These are phyloP conservation scores for Climacium dendroides DNA, from an alignment of 225 moss, liverwort and hornwort genomes.

Conservation along the genomic window DNA sequence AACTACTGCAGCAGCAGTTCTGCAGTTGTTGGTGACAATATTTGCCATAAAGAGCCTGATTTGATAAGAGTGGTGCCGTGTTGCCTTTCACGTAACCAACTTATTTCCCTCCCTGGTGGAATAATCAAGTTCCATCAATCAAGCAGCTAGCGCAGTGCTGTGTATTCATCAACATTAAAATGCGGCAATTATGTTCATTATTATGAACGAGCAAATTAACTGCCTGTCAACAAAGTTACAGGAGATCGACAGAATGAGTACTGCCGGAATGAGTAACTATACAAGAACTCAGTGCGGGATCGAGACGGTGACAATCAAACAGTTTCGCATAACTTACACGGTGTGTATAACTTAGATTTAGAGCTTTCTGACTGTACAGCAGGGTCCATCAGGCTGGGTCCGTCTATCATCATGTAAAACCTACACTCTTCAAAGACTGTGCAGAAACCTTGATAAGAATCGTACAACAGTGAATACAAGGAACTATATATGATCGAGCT, in stretches of 20 bases:
- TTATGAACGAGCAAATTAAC: too few species aligned
- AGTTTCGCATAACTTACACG: not conserved
- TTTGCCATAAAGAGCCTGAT: not conserved
- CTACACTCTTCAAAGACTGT: not conserved
- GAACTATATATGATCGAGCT: not conserved
- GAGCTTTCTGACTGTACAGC: not conserved
- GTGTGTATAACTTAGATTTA: not conserved
- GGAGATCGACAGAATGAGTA: too few species aligned
- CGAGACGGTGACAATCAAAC: not conserved
- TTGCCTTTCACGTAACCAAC: not conserved
- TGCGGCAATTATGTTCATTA: not conserved
- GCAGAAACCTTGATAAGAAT: not conserved
- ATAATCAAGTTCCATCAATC: not conserved
- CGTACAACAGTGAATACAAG: not conserved
- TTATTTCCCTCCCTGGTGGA: not conserved
- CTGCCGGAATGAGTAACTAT: not conserved
- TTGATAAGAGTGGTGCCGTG: not conserved
- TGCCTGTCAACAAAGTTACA: too few species aligned
- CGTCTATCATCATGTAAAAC: not conserved
- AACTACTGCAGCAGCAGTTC: not conserved
- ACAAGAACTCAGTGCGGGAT: not conserved
- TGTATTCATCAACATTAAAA: not conserved
- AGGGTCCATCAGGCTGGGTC: too few species aligned
- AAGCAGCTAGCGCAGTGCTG: not conserved
- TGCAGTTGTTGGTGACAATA: not conserved